phyloP scores from a whole-genome alignment of 176 grass and related monocot species.

The Aegilops speltoides region DNA sequence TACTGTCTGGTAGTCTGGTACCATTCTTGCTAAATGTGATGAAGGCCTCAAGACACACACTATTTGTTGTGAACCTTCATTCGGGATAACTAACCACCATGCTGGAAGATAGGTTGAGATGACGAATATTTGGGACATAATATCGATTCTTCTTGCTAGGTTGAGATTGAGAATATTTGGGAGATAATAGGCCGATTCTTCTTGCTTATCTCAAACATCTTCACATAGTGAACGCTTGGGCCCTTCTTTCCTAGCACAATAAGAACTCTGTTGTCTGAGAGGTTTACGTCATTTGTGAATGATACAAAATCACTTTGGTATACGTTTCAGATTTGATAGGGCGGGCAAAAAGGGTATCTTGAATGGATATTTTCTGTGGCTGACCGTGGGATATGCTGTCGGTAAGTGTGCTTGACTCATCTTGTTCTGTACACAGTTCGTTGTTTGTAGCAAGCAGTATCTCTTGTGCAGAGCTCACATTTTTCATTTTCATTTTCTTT shows the following conservation, averaged over 20 bases:
- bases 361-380: constrained; percentile 93
- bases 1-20: neutral
- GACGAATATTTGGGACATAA: neutral
- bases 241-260: neutral
- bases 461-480: neutral
- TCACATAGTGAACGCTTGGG: neutral
- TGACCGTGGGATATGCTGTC: constrained; percentile 81
- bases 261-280: neutral
- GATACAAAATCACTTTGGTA: neutral
- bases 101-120: neutral
- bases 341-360: constrained; percentile 62
- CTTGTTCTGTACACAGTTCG: neutral
- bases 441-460: neutral
- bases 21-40: neutral
- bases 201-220: neutral
- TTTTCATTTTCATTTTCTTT: neutral
- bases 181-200: neutral
- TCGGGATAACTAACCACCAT: neutral
- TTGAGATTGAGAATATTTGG: neutral
- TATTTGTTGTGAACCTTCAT: neutral
- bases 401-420: constrained; percentile 44
- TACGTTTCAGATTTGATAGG: constrained; percentile 76
- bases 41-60: neutral
- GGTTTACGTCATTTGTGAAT: neutral
- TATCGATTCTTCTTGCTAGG: neutral